These are phyloP conservation scores for Monilinia laxa DNA, from an alignment of 2,329 filamentous ascomycete species.

Conservation along the genomic window DNA sequence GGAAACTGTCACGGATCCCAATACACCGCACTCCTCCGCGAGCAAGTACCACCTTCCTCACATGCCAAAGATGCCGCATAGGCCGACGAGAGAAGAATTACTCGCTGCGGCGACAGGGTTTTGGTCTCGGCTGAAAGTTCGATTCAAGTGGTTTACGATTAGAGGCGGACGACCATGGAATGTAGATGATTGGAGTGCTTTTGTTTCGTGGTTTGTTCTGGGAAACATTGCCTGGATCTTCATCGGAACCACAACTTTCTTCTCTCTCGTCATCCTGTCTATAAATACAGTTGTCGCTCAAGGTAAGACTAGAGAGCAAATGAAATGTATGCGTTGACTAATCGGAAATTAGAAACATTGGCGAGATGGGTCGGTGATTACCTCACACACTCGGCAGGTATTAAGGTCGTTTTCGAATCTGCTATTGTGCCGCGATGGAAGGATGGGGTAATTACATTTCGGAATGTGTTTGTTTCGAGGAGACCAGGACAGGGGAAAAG, in stretches of 20 bases:
- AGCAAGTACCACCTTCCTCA: conserved; percentile 56
- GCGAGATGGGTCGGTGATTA: conserved; percentile 95
- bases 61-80: conserved; percentile 73
- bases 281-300: conserved; percentile 98
- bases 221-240: conserved; percentile 94
- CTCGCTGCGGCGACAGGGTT: conserved; percentile 89
- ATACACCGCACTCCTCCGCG: conserved; percentile 32
- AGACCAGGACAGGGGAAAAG: conserved; percentile 79
- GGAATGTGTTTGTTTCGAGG: conserved; percentile 93
- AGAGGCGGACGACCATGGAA: conserved; percentile 92
- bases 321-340: conserved; percentile 28
- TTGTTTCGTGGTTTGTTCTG: conserved; percentile 91
- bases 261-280: conserved; percentile 83
- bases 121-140: conserved; percentile 83
- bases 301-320: conserved; percentile 52
- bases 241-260: conserved; percentile 96
- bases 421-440: conserved; percentile 96
- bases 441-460: conserved; percentile 92
- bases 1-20: conserved; percentile 19
- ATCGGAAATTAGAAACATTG: conserved; percentile 66
- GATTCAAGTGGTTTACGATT: conserved; percentile 98
- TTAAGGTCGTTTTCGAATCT: conserved; percentile 95
- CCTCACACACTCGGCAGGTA: conserved; percentile 85
- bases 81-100: conserved; percentile 90
- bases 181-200: conserved; percentile 91